Evolutionary conservation across 1,284 basidiomycete species (phyloP).

Genomic region (Ceratobasidium sp.): DNA sequence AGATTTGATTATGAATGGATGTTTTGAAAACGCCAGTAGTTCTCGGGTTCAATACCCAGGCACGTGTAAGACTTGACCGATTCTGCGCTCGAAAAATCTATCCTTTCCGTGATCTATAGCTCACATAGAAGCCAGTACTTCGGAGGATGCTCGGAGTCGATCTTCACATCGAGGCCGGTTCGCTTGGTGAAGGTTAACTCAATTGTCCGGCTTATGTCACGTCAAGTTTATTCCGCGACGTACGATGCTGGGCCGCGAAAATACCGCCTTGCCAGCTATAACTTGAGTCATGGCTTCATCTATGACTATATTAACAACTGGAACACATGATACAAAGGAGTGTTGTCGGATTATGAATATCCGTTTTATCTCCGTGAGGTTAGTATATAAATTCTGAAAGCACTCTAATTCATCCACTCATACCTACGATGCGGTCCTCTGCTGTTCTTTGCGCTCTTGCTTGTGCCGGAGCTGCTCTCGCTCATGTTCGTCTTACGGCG

Average conservation of each 20-base stretch:
- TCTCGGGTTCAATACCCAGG: no score
- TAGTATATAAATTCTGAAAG: background rate
- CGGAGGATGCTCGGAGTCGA: constrained; percentile 4
- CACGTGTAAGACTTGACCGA: no score
- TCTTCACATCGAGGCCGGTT: background rate
- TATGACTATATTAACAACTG: background rate
- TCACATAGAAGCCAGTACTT: background rate
- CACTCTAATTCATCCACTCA: background rate
- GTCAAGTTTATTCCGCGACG: background rate
- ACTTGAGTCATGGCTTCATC: background rate
- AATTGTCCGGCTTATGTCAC: no score
- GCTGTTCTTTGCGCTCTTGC: constrained; percentile 9
- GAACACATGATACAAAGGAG: background rate
- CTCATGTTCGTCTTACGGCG: constrained; percentile 39
- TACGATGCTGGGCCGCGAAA: background rate
- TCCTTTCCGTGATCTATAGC: constrained; percentile 1
- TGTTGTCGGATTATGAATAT: background rate
- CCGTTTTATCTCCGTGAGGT: background rate
- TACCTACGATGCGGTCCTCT: constrained; percentile 14
- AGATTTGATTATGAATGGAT: background rate
- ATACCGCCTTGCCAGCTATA: background rate
- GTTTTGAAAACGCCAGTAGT: background rate
- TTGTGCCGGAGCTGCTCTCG: constrained; percentile 17
- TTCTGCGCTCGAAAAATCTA: no score
- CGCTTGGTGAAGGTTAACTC: background rate